These are phyloP conservation scores for Elongisporangium senticosum DNA, from an alignment of 352 stramenopile species.

Conservation along the genomic window DNA sequence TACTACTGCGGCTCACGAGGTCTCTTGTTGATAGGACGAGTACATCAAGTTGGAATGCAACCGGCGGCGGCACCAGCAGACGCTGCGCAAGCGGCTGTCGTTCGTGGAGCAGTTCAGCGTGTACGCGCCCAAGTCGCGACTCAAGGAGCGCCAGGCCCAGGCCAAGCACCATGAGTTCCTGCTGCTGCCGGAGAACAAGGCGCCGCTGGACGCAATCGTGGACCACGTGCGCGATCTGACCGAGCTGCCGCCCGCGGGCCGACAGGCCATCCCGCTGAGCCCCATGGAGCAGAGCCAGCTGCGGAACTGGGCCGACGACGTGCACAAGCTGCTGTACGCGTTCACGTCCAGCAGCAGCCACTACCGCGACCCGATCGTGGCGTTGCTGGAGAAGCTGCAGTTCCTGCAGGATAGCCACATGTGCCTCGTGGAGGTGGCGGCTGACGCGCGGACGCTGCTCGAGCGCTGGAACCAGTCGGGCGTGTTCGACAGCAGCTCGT, in stretches of 20 bases:
- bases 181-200: slow-evolving; percentile 40
- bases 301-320: slow-evolving; percentile 26
- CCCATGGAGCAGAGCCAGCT: slow-evolving; percentile 54
- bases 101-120: slow-evolving; percentile 46
- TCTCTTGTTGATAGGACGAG: slow-evolving; percentile 29
- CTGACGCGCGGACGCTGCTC: slow-evolving; percentile 40
- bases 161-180: slow-evolving; percentile 45
- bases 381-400: slow-evolving; percentile 44
- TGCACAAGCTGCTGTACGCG: slow-evolving; percentile 30
- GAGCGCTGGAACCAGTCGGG: slow-evolving; percentile 47
- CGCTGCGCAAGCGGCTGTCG: slow-evolving; percentile 31
- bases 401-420: slow-evolving; percentile 49
- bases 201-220: slow-evolving; percentile 31
- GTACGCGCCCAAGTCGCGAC: slow-evolving; percentile 21
- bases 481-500: slow-evolving; percentile 34
- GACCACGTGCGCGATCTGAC: slow-evolving; percentile 35
- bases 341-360: slow-evolving; percentile 47
- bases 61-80: slow-evolving; percentile 38
- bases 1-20: neutral
- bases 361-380: slow-evolving; percentile 36
- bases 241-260: slow-evolving; percentile 8
- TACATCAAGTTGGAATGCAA: slow-evolving; percentile 52
- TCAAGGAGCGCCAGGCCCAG: slow-evolving; percentile 44
- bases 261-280: slow-evolving; percentile 13
- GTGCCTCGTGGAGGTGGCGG: slow-evolving; percentile 45